A percentile compares a stretch with the other conserved stretches of the same genome.
These are phyloP conservation scores for Zoysia pacifica DNA, from an alignment of 176 grass and related monocot genomes.

Conservation along the genomic window DNA sequence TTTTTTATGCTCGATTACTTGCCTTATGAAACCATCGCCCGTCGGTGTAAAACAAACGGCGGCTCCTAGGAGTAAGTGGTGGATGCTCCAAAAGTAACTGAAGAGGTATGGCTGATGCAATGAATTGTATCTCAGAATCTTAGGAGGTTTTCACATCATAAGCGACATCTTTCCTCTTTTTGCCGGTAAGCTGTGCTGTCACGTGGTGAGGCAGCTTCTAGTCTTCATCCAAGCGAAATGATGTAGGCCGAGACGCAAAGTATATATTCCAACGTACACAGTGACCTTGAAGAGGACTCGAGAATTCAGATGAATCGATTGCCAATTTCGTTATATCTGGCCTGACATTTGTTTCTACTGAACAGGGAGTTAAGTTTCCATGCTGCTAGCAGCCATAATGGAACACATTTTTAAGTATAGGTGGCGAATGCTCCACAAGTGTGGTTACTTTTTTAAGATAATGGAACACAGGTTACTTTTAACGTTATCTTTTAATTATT, in stretches of 20 bases:
- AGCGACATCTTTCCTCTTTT: background rate
- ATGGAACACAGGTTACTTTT: too few relatives aligned
- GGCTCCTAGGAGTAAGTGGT: background rate
- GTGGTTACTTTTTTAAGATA: too few relatives aligned
- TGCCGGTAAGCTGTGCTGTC: background rate
- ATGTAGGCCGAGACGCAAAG: constrained; percentile 26
- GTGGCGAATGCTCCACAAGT: background rate
- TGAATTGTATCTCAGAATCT: constrained; percentile 11
- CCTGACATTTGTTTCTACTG: background rate
- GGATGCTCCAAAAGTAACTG: background rate
- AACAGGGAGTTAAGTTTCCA: background rate
- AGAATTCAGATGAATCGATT: background rate
- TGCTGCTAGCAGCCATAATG: background rate
- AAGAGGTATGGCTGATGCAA: background rate
- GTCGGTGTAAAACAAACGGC: constrained; percentile 20
- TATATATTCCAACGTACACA: constrained; percentile 45
- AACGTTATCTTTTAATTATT: too few relatives aligned
- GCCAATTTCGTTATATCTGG: background rate
- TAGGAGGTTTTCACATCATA: constrained; percentile 22
- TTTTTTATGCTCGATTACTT: background rate
- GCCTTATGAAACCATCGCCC: background rate
- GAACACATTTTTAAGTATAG: background rate
- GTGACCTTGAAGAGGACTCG: background rate
- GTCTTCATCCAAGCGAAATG: background rate
- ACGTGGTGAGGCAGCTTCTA: background rate